Evolutionary conservation across 1,284 basidiomycete genomes (phyloP), one percentile per base, ranked within the genome.

Genomic region (Puccinia coronata): DNA sequence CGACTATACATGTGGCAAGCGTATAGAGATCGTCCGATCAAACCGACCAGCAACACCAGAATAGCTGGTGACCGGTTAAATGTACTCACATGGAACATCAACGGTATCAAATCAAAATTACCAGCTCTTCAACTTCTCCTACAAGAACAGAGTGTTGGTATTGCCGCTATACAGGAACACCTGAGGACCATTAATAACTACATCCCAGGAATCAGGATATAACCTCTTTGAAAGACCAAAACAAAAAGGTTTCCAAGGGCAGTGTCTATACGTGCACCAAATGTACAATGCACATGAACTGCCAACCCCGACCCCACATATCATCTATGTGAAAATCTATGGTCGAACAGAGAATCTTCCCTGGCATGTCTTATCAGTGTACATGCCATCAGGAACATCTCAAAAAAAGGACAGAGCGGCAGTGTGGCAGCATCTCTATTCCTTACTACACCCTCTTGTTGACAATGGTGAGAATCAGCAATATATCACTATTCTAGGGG

Each of bases 221-320:
- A 49, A 1, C 20, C 9, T 18, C 47, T 69, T 14, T 47, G 41
- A 69, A 3, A 34, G 70, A 23, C 70, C 70, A 31, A 23, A 23
- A 9, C 5, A 53, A 18, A 11, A 3, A 2, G 70, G 70, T 1
- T 72, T 72, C 49, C 51, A 49, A 55, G 70, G 70, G 11, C 70
- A 72, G 5, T 72, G 47, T 20, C 47, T 72, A 6, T 72, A 34
- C 39, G 34, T 72, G 5, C 70, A 72, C 31, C n/a, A 72, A n/a
- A 14, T 25, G 18, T 34, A 53, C n/a, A 12, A 11, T 23, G n/a
- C 47, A 5, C 70, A 72, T n/a, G n/a, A 72, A 39, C 23, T 72
- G 1, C 8, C 5, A 9, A 31, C 9, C 49, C 49, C 49, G 4
- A 14, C 11, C 20, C 12, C 12, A 51, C 49, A 51, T 4, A 11